These are phyloP conservation scores for Chalaropsis ovoidea DNA, from an alignment of 2,329 filamentous ascomycete species.

Conservation along the genomic window DNA sequence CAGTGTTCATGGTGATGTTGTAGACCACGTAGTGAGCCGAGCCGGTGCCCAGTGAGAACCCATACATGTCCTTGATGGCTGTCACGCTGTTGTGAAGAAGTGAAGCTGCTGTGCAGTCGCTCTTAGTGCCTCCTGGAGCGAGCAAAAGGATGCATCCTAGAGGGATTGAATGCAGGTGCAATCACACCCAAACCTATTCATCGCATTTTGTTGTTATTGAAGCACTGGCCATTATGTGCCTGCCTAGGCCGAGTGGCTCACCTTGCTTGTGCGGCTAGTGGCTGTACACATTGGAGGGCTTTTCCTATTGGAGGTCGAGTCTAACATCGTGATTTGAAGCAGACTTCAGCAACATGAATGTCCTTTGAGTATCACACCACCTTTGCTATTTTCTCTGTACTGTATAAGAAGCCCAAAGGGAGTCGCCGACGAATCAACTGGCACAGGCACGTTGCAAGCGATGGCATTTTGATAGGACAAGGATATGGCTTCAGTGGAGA, in stretches of 20 bases:
- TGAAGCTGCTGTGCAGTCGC: not conserved
- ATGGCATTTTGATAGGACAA: constrained; percentile 21
- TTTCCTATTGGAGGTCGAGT: not conserved
- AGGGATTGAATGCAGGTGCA: constrained; percentile 10
- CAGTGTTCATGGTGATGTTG: not conserved
- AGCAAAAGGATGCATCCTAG: not conserved
- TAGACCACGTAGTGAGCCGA: not conserved
- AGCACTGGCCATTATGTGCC: constrained; percentile 1
- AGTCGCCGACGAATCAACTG: not conserved
- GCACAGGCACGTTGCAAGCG: constrained; percentile 17
- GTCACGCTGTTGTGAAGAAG: not conserved
- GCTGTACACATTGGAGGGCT: not conserved
- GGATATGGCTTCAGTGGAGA: constrained; percentile 4
- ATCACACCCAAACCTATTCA: not conserved
- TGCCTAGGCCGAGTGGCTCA: not conserved
- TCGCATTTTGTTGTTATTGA: not conserved
- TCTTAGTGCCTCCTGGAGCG: not conserved
- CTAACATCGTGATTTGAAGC: not conserved
- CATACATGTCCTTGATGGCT: not conserved
- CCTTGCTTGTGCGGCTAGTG: not conserved
- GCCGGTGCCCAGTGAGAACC: too few species aligned
- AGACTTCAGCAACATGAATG: not conserved
- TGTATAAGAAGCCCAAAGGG: constrained; percentile 1
- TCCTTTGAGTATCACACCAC: not conserved
- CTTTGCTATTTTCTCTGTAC: not conserved